These are phyloP conservation scores for Castanea crenata DNA, from an alignment of 306 rosid species.

Conservation along the genomic window DNA sequence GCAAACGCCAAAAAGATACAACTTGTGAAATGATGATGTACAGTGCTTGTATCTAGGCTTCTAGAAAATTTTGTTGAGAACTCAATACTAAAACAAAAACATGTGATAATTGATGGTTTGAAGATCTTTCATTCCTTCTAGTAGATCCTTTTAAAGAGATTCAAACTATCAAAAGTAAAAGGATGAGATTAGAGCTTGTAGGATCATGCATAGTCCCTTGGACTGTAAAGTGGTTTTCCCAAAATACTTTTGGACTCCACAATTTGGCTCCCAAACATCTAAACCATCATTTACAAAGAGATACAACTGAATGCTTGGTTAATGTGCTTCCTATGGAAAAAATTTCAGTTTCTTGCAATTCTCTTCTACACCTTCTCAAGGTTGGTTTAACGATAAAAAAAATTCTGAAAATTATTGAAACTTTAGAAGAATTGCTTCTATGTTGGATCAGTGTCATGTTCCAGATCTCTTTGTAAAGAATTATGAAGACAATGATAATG, in stretches of 20 bases:
- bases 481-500: too few relatives aligned
- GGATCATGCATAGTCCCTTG: slow-evolving; percentile 67
- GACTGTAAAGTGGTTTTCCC: too few relatives aligned
- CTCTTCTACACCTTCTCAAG: slow-evolving; percentile 70
- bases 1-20: too few relatives aligned
- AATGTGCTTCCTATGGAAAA: slow-evolving; percentile 54
- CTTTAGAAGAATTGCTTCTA: slow-evolving; percentile 47
- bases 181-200: slow-evolving; percentile 7
- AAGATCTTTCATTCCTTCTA: slow-evolving; percentile 49
- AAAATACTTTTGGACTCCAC: too few relatives aligned
- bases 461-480: too few relatives aligned
- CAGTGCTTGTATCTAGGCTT: slow-evolving; percentile 11
- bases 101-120: slow-evolving; percentile 64
- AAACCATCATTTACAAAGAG: slow-evolving; percentile 33
- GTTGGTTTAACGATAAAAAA: slow-evolving; percentile 44
- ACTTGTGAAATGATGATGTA: slow-evolving; percentile 5
- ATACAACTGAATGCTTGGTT: slow-evolving; percentile 7
- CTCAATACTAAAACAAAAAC: slow-evolving; percentile 14
- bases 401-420: slow-evolving; percentile 37
- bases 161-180: slow-evolving; percentile 41
- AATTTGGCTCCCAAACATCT: slow-evolving; percentile 42
- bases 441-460: too few relatives aligned
- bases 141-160: slow-evolving; percentile 78
- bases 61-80: background rate
- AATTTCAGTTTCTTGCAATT: slow-evolving; percentile 62